Base-by-base conservation (phyloP, 371 early-diverging fungal genomes). In the Dichotomocladium elegans region DNA sequence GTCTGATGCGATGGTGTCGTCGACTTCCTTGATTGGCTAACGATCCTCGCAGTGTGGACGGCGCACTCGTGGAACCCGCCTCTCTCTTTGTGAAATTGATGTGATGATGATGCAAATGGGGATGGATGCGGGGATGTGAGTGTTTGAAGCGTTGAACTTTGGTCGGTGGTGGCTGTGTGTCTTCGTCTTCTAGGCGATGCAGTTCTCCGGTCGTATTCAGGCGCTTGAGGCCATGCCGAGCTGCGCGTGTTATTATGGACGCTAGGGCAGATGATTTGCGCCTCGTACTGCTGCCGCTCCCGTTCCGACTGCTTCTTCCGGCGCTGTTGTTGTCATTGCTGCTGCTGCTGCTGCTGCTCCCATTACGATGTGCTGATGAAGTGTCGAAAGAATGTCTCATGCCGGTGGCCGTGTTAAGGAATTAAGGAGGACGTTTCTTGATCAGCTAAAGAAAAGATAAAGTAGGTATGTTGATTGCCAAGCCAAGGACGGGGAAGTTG, bases 1-100 rank as follows among this genome's bases (percentile, higher is more conserved):
- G 44, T 15, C 25, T 95, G 94, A 58, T 96, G 98, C 29, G 98
- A 96, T 15, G 98, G 96, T n/a, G 85, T 95, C 50, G 89, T 98
- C 30, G 98, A 98, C 65, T 81, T 82, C 0, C 80, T 76, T 26
- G 81, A 64, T 11, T 84, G 81, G 14, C 81, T 93, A n/a, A 58
- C 64, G 8, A 43, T 81, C n/a, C 34, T 9, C 11, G 34, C 34
- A 34, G 3, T 21, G 44, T 43, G 44, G 44, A 5, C 24, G 21
- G n/a, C n/a, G n/a, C n/a, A n/a, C n/a, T n/a, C n/a, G n/a, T n/a
- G n/a, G n/a, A n/a, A n/a, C n/a, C n/a, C n/a, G n/a, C n/a, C n/a
- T n/a, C n/a, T n/a, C 12, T 43, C 44, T 15, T 15, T 26, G 21
- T 12, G 44, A 21, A 15, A 12, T 12, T 26, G 15, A 47, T 28